Conservation (phyloP, 2,329 filamentous ascomycete genomes). For the Sporothrix brunneoviolacea region DNA sequence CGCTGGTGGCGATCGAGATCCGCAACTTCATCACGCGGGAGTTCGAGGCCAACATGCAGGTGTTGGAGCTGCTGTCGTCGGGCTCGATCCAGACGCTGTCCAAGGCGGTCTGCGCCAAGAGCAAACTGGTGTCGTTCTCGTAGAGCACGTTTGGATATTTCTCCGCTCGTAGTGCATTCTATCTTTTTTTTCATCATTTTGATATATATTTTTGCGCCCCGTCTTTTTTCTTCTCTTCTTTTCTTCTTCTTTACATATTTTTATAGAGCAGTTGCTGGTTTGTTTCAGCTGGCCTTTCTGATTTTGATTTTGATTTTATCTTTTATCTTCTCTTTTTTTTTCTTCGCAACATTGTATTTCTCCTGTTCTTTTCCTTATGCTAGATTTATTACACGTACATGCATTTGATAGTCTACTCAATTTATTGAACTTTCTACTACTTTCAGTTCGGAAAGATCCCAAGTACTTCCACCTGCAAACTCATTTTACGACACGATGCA, state of each 20-base stretch:
- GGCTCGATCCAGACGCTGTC: slow-evolving; percentile 30
- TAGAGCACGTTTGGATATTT: no score
- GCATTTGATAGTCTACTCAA: no score
- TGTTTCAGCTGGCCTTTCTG: neutral
- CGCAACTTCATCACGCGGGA: slow-evolving; percentile 45
- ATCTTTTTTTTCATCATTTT: neutral
- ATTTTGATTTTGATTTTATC: neutral
- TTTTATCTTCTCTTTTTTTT: slow-evolving; percentile 3
- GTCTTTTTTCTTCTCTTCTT: neutral
- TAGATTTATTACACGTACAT: neutral
- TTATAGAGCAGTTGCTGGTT: neutral
- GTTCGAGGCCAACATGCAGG: slow-evolving; percentile 44
- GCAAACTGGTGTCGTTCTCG: slow-evolving; percentile 13
- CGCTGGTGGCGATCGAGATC: slow-evolving; percentile 43
- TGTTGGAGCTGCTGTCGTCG: slow-evolving; percentile 47
- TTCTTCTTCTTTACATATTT: neutral
- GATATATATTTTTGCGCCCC: neutral
- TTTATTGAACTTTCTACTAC: no score
- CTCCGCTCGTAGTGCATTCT: no score
- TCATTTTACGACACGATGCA: no score
- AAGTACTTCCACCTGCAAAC: no score
- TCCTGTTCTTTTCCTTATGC: neutral
- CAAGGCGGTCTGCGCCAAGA: slow-evolving; percentile 19
- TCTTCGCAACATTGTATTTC: neutral
- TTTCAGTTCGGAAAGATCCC: no score